These are phyloP conservation scores for Lanmaoa pseudosensibilis DNA, from an alignment of 768 basidiomycete genomes.

Conservation along the genomic window DNA sequence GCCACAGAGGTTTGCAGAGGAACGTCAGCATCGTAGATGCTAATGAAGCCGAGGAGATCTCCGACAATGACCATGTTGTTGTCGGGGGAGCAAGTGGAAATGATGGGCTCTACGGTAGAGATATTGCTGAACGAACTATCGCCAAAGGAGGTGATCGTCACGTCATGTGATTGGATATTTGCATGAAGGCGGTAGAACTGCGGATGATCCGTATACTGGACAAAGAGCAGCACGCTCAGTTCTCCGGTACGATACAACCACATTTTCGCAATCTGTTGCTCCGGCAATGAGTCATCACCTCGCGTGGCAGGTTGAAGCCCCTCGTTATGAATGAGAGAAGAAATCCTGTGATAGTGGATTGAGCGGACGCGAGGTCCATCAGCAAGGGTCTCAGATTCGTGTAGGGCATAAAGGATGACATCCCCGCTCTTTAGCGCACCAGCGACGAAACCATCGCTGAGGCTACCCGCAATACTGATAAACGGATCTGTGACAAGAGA, in stretches of 20 bases:
- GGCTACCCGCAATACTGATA: slow-evolving; percentile 47
- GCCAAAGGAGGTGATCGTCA: slow-evolving; percentile 48
- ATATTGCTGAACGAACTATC: slow-evolving; percentile 52
- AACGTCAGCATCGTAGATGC: slow-evolving; percentile 54
- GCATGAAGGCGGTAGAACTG: slow-evolving; percentile 54
- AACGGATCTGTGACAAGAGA: slow-evolving; percentile 48
- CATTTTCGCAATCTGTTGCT: slow-evolving; percentile 14
- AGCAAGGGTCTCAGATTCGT: slow-evolving; percentile 25
- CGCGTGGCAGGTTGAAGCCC: background rate
- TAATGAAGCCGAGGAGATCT: slow-evolving; percentile 63
- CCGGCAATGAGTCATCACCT: background rate
- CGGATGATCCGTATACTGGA: slow-evolving; percentile 49
- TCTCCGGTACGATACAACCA: slow-evolving; percentile 17
- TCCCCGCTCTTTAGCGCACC: slow-evolving; percentile 58
- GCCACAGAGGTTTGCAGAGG: slow-evolving; percentile 17
- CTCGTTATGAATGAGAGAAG: slow-evolving; percentile 33
- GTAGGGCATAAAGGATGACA: slow-evolving; percentile 54
- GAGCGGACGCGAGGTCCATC: slow-evolving; percentile 16
- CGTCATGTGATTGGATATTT: slow-evolving; percentile 25
- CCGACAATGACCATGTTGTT: slow-evolving; percentile 60
- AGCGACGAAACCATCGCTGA: slow-evolving; percentile 45
- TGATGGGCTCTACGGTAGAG: slow-evolving; percentile 47
- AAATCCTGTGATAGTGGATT: slow-evolving; percentile 35
- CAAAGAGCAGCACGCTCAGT: slow-evolving; percentile 38
- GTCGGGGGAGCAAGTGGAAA: slow-evolving; percentile 41